phyloP scores from a whole-genome alignment of 306 rosid genomes.

The Pyrus betulifolia region DNA sequence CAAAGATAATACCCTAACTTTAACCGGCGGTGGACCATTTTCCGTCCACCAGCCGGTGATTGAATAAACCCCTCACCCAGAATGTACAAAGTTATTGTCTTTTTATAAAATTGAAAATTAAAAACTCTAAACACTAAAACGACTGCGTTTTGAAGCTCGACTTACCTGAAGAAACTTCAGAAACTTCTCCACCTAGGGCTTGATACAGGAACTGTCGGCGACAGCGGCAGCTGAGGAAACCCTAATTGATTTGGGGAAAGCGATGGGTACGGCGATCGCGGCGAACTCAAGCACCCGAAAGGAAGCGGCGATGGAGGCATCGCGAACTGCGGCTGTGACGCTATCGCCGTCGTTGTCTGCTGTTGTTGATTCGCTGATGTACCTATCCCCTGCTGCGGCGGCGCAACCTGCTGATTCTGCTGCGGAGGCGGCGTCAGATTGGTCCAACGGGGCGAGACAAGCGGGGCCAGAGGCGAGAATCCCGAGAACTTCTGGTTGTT shows the following conservation, averaged over 20 bases:
- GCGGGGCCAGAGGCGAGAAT: constrained; percentile 59
- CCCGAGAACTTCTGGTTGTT: constrained; percentile 59
- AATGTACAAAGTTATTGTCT: constrained; percentile 42
- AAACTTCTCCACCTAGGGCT: constrained; percentile 80
- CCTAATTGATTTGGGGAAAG: constrained; percentile 69
- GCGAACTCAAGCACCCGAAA: constrained; percentile 86
- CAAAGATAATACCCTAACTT: constrained; percentile 37
- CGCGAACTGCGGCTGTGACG: constrained; percentile 32
- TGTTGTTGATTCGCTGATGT: neutral
- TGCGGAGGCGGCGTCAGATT: constrained; percentile 21
- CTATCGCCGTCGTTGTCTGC: constrained; percentile 4
- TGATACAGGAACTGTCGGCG: constrained; percentile 73
- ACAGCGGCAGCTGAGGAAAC: constrained; percentile 84
- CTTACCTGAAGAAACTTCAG: constrained; percentile 37
- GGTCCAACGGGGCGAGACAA: constrained; percentile 65
- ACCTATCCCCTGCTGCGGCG: constrained; percentile 4
- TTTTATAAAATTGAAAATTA: neutral
- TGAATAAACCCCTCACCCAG: constrained; percentile 38
- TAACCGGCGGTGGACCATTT: constrained; percentile 32
- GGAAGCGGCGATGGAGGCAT: constrained; percentile 63
- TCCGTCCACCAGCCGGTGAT: constrained; percentile 37
- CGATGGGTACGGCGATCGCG: constrained; percentile 52
- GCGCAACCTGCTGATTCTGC: constrained; percentile 22
- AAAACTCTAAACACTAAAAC: constrained; percentile 19
- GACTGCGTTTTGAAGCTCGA: constrained; percentile 8